phyloP scores from a whole-genome alignment of 345 rosid genomes.

The Hibiscus mutabilis region DNA sequence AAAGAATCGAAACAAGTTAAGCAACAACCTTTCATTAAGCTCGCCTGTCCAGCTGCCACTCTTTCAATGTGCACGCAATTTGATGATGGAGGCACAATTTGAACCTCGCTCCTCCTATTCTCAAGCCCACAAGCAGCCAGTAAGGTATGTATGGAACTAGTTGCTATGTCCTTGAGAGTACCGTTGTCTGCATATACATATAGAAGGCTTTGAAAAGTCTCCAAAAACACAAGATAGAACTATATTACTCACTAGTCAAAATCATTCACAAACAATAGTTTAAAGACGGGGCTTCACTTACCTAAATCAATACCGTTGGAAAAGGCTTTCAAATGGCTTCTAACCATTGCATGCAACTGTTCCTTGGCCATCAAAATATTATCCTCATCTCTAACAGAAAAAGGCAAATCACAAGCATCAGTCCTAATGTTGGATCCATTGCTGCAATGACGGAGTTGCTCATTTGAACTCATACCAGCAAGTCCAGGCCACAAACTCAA shows the following conservation, averaged over 20 bases:
- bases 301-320: slow-evolving; percentile 59
- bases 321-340: slow-evolving; percentile 61
- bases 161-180: slow-evolving; percentile 50
- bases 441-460: slow-evolving; percentile 33
- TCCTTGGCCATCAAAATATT: slow-evolving; percentile 19
- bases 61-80: slow-evolving; percentile 49
- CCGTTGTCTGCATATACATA: slow-evolving; percentile 40
- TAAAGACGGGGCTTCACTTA: slow-evolving; percentile 22
- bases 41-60: slow-evolving; percentile 39
- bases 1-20: slow-evolving; percentile 75
- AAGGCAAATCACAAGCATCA: too few species aligned
- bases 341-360: slow-evolving; percentile 62
- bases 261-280: not conserved
- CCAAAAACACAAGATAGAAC: not conserved
- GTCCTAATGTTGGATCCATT: slow-evolving; percentile 25
- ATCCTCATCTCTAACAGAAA: not conserved
- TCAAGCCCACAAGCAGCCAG: slow-evolving; percentile 88
- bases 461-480: slow-evolving; percentile 29
- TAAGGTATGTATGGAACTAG: slow-evolving; percentile 65
- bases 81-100: slow-evolving; percentile 40
- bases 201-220: slow-evolving; percentile 9
- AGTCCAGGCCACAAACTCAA: slow-evolving; percentile 46
- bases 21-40: slow-evolving; percentile 65
- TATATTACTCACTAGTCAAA: not conserved
- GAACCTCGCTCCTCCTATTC: slow-evolving; percentile 59